These are phyloP conservation scores for Carex parvula DNA, from an alignment of 176 grass and related monocot species.

Conservation along the genomic window DNA sequence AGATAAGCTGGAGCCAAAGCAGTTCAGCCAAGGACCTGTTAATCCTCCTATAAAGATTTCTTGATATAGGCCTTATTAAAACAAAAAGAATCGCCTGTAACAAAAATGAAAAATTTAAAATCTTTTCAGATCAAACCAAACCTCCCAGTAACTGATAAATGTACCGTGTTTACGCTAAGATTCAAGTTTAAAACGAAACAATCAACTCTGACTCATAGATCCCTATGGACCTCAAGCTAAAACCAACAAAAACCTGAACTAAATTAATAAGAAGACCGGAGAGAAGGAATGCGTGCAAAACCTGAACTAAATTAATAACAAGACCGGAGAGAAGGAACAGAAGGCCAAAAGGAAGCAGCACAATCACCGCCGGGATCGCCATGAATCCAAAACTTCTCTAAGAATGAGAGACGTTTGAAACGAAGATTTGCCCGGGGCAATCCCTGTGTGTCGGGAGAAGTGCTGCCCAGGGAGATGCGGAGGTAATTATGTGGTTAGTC, in stretches of 20 bases:
- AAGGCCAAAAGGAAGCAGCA: conserved; percentile 41
- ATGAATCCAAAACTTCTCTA: conserved; percentile 6
- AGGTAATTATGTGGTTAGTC: background rate
- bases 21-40: conserved; percentile 77
- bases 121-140: conserved; percentile 21
- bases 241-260: conserved; percentile 15
- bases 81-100: conserved; percentile 61
- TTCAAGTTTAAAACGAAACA: background rate
- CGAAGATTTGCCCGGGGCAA: background rate
- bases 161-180: background rate
- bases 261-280: conserved; percentile 36
- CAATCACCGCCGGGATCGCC: conserved; percentile 29
- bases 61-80: conserved; percentile 67
- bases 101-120: background rate
- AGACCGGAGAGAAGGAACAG: conserved; percentile 43
- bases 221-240: background rate
- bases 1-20: conserved; percentile 85
- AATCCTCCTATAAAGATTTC: conserved; percentile 66
- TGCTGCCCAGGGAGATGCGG: too few species aligned
- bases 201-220: background rate
- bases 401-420: background rate
- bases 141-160: background rate
- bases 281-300: background rate
- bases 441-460: background rate
- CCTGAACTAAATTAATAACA: conserved; percentile 39